Evolutionary conservation across 2,329 filamentous ascomycete genomes (phyloP).

Genomic region (Lachnellula suecica): DNA sequence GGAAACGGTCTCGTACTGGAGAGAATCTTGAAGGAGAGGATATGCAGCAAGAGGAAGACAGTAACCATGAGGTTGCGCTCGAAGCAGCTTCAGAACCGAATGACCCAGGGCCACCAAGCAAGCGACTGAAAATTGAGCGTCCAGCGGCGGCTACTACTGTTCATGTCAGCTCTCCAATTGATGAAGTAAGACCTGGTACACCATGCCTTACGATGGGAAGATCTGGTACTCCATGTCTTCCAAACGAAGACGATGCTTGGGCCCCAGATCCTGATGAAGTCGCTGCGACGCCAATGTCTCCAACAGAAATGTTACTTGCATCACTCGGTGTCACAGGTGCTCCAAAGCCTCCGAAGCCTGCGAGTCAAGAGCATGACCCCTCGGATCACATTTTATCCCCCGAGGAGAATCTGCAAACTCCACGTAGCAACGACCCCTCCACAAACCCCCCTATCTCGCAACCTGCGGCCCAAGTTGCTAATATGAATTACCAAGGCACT

Average conservation of each 20-base stretch:
- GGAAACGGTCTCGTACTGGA: constrained; percentile 26
- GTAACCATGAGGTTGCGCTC: constrained; percentile 11
- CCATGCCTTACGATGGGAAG: constrained; percentile 21
- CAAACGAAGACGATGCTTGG: constrained; percentile 30
- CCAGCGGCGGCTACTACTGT: constrained; percentile 3
- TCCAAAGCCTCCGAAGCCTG: constrained; percentile 37
- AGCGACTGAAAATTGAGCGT: constrained; percentile 25
- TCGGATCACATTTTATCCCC: constrained; percentile 5
- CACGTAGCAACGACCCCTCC: constrained; percentile 5
- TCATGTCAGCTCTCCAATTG: constrained; percentile 13
- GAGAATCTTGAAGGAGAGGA: constrained; percentile 5
- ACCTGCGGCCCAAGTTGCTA: background rate
- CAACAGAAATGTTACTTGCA: constrained; percentile 33
- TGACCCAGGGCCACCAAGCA: constrained; percentile 16
- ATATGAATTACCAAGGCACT: background rate
- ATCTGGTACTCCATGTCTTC: constrained; percentile 24
- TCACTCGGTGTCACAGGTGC: constrained; percentile 36
- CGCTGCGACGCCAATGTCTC: constrained; percentile 14
- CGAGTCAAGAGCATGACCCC: constrained; percentile 17
- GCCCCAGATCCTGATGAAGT: constrained; percentile 31
- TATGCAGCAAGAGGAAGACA: constrained; percentile 17
- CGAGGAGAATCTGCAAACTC: background rate
- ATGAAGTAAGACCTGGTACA: constrained; percentile 20
- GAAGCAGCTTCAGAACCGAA: constrained; percentile 9
- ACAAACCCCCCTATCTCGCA: background rate